Base-by-base conservation (phyloP, 2,329 filamentous ascomycete species). In the Fusarium setosum region DNA sequence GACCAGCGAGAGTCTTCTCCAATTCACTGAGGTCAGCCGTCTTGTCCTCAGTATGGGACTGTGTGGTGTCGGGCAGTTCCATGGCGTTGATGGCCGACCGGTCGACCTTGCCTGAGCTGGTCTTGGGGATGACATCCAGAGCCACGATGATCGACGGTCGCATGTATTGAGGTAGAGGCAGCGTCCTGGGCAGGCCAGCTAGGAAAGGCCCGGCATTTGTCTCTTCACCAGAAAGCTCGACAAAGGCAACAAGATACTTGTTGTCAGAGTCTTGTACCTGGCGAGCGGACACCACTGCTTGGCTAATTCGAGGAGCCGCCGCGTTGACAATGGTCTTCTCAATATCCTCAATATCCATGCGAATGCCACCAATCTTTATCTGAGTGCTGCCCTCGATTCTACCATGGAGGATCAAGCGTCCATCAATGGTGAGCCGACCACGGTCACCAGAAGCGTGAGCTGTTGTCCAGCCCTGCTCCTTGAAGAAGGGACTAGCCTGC, bases 261-360 rank as follows among this genome's bases (percentile, higher is more conserved):
- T 34, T 10, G 41, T 41, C 40, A 9, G 40, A 18, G 26, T 11
- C 4, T 29, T 29, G 8, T 8, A 17, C 34, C 12, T 51, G 32
- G 18, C 35, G 35, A 11, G 37, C 23, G 4, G 48, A 38, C 17
- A 51, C 48, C 23, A 40, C 48, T 5, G 48, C 48, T 13, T 51
- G 26, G 26, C 34, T 7, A 8, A 15, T 11, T 31, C 32, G 17
- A n/a, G 26, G 26, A 29, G 26, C 26, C 10, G 13, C 24, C 34
- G 4, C 8, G 9, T 18, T 23, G 18, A 60, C 23, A 4, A 76
- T 65, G 5, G 55, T 62, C 13, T 48, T 54, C 37, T 72, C 73
- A 3, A 77, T 55, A 2, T 86, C 84, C 3, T 68, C 61, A 1
- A 86, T 70, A 8, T 86, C 83, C 21, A 84, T 77, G 1, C 81